Evolutionary conservation across 2,329 filamentous ascomycete genomes (phyloP), one percentile per base, ranked within the genome.

Genomic region (Pyrenophora seminiperda): DNA sequence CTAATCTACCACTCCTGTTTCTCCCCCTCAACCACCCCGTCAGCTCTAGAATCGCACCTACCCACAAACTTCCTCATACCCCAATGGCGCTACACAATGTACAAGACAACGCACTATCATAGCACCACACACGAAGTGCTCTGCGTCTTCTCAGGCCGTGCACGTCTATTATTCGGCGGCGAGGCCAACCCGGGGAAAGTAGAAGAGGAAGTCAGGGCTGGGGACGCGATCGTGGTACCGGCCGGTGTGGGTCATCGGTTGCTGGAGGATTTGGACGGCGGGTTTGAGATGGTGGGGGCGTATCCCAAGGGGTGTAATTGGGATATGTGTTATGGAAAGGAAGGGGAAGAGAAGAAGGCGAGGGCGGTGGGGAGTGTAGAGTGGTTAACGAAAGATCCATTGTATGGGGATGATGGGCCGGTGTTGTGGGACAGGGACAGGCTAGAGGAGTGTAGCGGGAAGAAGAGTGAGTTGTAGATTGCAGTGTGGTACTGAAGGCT

Each of bases 11-110:
- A 85, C 64, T 75, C 73, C 11, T 82, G 77, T 29, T 87, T 89
- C 59, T 67, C 73, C 3, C 59, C 71, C 3, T 54, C 50, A 3
- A 65, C 73, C 13, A 75, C 77, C 3, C 73, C 83, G 3, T 75
- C 77, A 2, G 64, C 75, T 1, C 80, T 88, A 39, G 82, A 87
- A 62, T 65, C 76, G 0, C 85, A 85, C 55, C 76, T 90, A 5
- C 64, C 66, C 5, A 62, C 68, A 3, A 67, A 83, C 13, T 80
- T 78, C 6, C 81, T 83, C 27, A 65, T 62, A 1, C 85, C 87
- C 0, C 83, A 86, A 63, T 89, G 86, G 86, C 78, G 82, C 19
- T 88, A 85, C 70, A 84, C 83, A 13, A 89, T 89, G 85, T 89
- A 86, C 68, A 70, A 67, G 29, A 81, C 79, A 5, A 83, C 80